phyloP scores from a whole-genome alignment of 2,329 filamentous ascomycete species.

The Fusarium sp. region DNA sequence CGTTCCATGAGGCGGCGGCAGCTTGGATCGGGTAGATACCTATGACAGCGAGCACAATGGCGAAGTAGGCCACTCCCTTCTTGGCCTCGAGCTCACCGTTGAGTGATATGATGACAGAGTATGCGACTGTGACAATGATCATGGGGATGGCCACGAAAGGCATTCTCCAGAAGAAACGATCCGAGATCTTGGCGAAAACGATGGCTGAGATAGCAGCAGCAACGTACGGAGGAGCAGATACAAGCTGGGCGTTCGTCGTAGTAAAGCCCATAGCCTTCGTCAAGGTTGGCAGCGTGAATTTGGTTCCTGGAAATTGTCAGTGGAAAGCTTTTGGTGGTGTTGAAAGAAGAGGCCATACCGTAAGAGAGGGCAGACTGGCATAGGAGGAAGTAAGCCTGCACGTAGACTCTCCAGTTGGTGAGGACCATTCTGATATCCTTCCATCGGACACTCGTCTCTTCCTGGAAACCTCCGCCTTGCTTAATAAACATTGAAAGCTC shows the following conservation, averaged over 20 bases:
- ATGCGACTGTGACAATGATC: constrained; percentile 38
- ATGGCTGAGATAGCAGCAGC: constrained; percentile 74
- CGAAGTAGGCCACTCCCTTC: constrained; percentile 41
- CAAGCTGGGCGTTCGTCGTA: constrained; percentile 51
- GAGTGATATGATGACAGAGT: constrained; percentile 42
- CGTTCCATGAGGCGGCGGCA: constrained; percentile 44
- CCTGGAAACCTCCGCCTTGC: constrained; percentile 48
- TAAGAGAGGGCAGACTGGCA: constrained; percentile 49
- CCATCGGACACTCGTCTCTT: constrained; percentile 41
- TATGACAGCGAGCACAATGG: constrained; percentile 38
- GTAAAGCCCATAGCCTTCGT: constrained; percentile 47
- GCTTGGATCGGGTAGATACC: constrained; percentile 45
- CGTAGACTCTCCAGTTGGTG: constrained; percentile 51
- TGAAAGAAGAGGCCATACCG: constrained; percentile 17
- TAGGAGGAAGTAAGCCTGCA: constrained; percentile 49
- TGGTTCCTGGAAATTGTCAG: constrained; percentile 31
- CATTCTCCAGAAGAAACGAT: constrained; percentile 64
- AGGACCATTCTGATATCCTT: constrained; percentile 47
- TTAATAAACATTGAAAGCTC: constrained; percentile 51
- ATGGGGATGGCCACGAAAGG: constrained; percentile 43
- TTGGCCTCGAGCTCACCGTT: constrained; percentile 36
- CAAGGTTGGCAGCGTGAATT: constrained; percentile 47
- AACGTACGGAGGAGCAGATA: constrained; percentile 71
- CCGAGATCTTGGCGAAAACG: constrained; percentile 73
- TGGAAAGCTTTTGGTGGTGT: not conserved